A percentile compares a stretch with the other conserved stretches of the same genome.
Conservation (phyloP, 2,329 filamentous ascomycete genomes). For the Dothideomycetes sp. region DNA sequence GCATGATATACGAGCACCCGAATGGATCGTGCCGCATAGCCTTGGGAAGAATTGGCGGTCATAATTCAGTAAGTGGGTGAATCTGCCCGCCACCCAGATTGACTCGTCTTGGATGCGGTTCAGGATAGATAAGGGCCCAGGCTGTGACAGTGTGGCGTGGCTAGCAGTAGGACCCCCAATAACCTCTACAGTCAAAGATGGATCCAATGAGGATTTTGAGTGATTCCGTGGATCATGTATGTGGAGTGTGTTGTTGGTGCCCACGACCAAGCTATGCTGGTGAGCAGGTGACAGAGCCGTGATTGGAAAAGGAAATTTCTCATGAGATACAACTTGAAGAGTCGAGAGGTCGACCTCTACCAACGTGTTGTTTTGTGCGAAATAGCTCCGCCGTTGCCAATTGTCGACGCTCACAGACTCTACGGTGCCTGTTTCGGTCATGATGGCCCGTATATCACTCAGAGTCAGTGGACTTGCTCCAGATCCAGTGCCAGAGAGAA, state of each 20-base stretch:
- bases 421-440: slow-evolving; percentile 60
- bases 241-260: slow-evolving; percentile 70
- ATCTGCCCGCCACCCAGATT: slow-evolving; percentile 81
- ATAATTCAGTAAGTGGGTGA: slow-evolving; percentile 80
- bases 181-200: slow-evolving; percentile 13
- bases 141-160: slow-evolving; percentile 66
- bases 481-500: slow-evolving; percentile 47
- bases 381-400: slow-evolving; percentile 55
- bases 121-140: slow-evolving; percentile 71
- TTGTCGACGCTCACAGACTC: slow-evolving; percentile 78
- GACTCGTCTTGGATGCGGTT: slow-evolving; percentile 57
- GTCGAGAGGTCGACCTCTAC: slow-evolving; percentile 74
- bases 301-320: slow-evolving; percentile 70
- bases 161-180: slow-evolving; percentile 27
- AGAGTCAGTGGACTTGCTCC: not conserved
- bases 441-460: slow-evolving; percentile 37
- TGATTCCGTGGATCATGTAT: slow-evolving; percentile 62
- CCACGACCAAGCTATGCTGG: slow-evolving; percentile 67
- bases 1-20: slow-evolving; percentile 67
- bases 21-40: slow-evolving; percentile 68
- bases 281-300: slow-evolving; percentile 66
- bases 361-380: slow-evolving; percentile 66
- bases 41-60: slow-evolving; percentile 76
- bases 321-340: slow-evolving; percentile 55
- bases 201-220: slow-evolving; percentile 8